These are phyloP conservation scores for Tolypocladium capitatum DNA, from an alignment of 2,329 filamentous ascomycete species.

Conservation along the genomic window DNA sequence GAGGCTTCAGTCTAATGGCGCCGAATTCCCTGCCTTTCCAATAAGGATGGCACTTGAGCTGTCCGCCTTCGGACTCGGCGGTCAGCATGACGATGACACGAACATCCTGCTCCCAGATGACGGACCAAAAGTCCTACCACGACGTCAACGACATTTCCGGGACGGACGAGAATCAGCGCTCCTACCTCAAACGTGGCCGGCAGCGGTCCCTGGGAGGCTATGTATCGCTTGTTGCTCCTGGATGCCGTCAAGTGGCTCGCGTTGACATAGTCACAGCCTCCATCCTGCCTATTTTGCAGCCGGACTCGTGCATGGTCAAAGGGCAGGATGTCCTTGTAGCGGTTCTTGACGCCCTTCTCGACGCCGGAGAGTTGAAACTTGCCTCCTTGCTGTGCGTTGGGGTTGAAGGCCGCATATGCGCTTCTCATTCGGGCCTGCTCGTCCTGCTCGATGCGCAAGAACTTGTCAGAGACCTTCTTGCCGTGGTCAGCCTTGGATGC, in stretches of 20 bases:
- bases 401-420: conserved; percentile 42
- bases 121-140: conserved; percentile 84
- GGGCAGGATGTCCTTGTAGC: conserved; percentile 95
- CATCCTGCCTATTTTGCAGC: conserved; percentile 51
- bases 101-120: conserved; percentile 93
- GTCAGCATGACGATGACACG: conserved; percentile 95
- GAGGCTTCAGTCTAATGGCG: conserved; percentile 54
- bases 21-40: conserved; percentile 77
- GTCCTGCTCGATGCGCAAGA: conserved; percentile 67
- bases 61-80: conserved; percentile 82
- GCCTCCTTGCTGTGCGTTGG: conserved; percentile 15
- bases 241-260: conserved; percentile 74
- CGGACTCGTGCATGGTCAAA: conserved; percentile 89
- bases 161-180: conserved; percentile 17
- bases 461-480: conserved; percentile 68
- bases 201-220: conserved; percentile 86
- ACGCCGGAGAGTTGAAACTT: conserved; percentile 73
- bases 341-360: conserved; percentile 88
- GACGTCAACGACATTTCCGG: conserved; percentile 12
- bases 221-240: conserved; percentile 81
- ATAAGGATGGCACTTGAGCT: conserved; percentile 89
- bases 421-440: conserved; percentile 91
- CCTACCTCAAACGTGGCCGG: conserved; percentile 82
- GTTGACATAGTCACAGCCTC: conserved; percentile 87
- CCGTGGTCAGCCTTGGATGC: conserved; percentile 57